Percentiles rank a stretch among this genome's conserved stretches.
These are phyloP conservation scores for Cucurbita ficifolia DNA, from an alignment of 306 rosid genomes.

Conservation along the genomic window DNA sequence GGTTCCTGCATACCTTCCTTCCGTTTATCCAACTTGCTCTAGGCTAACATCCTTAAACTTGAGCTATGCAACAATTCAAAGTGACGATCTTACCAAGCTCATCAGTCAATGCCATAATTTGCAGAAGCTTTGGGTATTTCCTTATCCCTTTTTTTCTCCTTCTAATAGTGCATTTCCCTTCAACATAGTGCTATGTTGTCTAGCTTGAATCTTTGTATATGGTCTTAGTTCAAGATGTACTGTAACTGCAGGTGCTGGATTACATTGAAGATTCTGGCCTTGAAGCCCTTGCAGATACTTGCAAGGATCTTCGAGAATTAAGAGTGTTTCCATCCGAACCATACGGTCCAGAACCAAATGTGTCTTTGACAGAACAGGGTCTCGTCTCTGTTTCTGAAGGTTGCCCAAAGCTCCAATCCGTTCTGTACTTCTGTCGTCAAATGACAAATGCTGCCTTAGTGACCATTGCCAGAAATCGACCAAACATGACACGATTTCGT, in stretches of 20 bases:
- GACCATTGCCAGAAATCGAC: slow-evolving; percentile 69
- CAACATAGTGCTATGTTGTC: background rate
- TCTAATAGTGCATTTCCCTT: background rate
- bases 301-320: slow-evolving; percentile 78
- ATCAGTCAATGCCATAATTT: slow-evolving; percentile 55
- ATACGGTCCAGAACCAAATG: slow-evolving; percentile 52
- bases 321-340: slow-evolving; percentile 95
- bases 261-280: slow-evolving; percentile 86
- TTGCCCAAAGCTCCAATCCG: slow-evolving; percentile 87
- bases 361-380: slow-evolving; percentile 72
- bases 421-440: slow-evolving; percentile 89
- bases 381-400: slow-evolving; percentile 85
- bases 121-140: slow-evolving; percentile 77
- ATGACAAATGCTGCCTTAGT: slow-evolving; percentile 72
- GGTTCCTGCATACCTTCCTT: slow-evolving; percentile 57
- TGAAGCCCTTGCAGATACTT: slow-evolving; percentile 53
- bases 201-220: background rate
- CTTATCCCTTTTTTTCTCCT: background rate
- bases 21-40: slow-evolving; percentile 56
- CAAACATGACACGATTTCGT: slow-evolving; percentile 78
- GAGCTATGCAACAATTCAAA: slow-evolving; percentile 55
- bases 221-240: background rate
- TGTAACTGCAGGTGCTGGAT: slow-evolving; percentile 63
- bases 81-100: slow-evolving; percentile 65
- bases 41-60: slow-evolving; percentile 55